phyloP scores from a whole-genome alignment of 306 rosid genomes.

The Acacia melanoxylon region DNA sequence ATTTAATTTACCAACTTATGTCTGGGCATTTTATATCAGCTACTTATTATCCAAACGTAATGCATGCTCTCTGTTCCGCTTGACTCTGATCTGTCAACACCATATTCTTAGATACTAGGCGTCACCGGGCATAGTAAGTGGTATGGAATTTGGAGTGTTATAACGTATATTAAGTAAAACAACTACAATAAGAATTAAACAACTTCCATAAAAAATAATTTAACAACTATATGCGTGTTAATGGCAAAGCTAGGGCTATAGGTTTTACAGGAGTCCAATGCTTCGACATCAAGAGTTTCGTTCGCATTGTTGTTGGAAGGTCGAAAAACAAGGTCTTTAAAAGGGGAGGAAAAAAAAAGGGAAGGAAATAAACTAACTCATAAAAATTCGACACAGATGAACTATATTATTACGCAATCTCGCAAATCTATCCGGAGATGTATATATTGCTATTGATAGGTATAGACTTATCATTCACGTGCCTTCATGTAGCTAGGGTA shows the following conservation, averaged over 20 bases:
- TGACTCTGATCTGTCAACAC: no score
- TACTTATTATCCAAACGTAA: no score
- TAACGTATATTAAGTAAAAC: not conserved
- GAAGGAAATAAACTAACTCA: not conserved
- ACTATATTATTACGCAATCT: not conserved
- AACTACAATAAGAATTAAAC: not conserved
- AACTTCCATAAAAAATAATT: not conserved
- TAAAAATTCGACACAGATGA: not conserved
- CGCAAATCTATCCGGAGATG: not conserved
- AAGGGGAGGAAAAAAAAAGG: not conserved
- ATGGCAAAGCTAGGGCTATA: conserved; percentile 1
- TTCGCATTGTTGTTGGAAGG: not conserved
- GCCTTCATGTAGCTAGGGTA: conserved; percentile 9
- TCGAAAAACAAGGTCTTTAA: not conserved
- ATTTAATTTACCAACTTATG: no score
- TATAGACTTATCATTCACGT: not conserved
- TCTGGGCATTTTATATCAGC: no score
- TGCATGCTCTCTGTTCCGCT: no score
- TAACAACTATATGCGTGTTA: not conserved
- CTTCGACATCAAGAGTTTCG: not conserved
- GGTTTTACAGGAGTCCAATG: not conserved
- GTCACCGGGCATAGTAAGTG: no score
- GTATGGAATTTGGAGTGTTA: no score
- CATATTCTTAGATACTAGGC: no score
- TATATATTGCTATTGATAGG: not conserved